Conservation (phyloP, 2,329 filamentous ascomycete species). For the Escovopsis weberi region DNA sequence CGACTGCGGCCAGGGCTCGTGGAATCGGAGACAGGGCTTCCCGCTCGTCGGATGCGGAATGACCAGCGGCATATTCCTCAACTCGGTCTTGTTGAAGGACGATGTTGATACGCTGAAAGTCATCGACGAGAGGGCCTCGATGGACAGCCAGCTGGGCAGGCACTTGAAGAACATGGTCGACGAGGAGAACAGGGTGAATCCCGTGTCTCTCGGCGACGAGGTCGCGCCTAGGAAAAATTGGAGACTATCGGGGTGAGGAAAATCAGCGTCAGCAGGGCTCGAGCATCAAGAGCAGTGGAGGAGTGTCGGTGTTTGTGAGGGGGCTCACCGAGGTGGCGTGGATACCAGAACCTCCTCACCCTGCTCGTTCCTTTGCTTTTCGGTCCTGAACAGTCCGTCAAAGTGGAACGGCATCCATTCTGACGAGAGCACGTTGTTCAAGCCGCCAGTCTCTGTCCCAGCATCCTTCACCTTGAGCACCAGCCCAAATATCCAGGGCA, state of each 20-base stretch:
- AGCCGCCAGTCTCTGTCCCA: conserved; percentile 25
- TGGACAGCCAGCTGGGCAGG: conserved; percentile 22
- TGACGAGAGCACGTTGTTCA: conserved; percentile 38
- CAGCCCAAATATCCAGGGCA: conserved; percentile 38
- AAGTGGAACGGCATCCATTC: conserved; percentile 45
- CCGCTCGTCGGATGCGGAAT: conserved; percentile 29
- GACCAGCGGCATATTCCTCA: conserved; percentile 30
- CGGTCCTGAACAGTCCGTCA: conserved; percentile 41
- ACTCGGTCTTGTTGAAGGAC: conserved; percentile 28
- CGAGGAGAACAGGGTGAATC: conserved; percentile 38
- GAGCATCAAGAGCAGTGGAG: neutral
- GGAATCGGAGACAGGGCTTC: conserved; percentile 35
- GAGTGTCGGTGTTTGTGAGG: neutral
- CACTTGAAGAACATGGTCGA: conserved; percentile 35
- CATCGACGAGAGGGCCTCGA: conserved; percentile 22
- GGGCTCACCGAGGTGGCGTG: conserved; percentile 26
- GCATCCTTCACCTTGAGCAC: conserved; percentile 36
- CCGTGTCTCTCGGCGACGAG: conserved; percentile 32
- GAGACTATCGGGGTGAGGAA: conserved; percentile 19
- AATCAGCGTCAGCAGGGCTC: neutral
- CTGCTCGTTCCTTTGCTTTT: conserved; percentile 21
- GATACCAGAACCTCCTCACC: conserved; percentile 27
- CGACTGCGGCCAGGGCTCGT: conserved; percentile 38
- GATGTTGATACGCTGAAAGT: conserved; percentile 35
- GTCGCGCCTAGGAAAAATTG: conserved; percentile 36